Base-by-base conservation (phyloP, 108 stramenopile genomes). In the Cylindrotheca fusiformis region DNA sequence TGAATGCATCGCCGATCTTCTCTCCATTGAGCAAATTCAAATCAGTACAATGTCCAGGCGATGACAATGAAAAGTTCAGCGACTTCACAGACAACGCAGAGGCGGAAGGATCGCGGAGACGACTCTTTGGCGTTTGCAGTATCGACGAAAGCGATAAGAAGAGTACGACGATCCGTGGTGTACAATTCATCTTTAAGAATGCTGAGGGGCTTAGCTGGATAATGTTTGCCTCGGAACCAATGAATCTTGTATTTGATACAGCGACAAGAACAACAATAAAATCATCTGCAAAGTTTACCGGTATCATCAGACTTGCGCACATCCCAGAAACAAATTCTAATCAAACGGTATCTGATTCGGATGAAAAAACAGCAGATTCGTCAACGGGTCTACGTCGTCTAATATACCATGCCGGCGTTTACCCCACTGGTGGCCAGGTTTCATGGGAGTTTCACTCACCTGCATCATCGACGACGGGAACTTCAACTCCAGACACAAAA, bases 221-320 rank as follows among this genome's bases (percentile, higher is more conserved):
- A n/a, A 65, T 88, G 30, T 90, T 93, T 73, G 58, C 88, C 41
- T 90, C 88, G 20, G 88, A 89, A 31, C 84, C 88, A 12, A 77
- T 93, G 1, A 77, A 60, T 6, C 67, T 93, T 32, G 58, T 58
- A 54, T 79, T 84, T 49, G 78, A 87, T 53, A 63, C 32, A 53
- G 58, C 56, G 18, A 52, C 58, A 12, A 74, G 58, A 58, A 76
- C 74, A 2, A 74, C 60, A 1, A 75, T 93, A 20, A 24, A 32
- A 23, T 55, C 88, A 17, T 59, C 71, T 25, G 56, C 61, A 14
- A 49, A 50, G 4, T 88, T 81, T 52, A 75, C 65, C 0, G 92
- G 92, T 19, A 70, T 85, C 8, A 63, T 93, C n/a, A 69, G 92
- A 22, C 51, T 90, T 26, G 88, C 92, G 2, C 67, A 85, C n/a